phyloP scores from a whole-genome alignment of 352 stramenopile genomes.

The Phytophthora sansomeana region DNA sequence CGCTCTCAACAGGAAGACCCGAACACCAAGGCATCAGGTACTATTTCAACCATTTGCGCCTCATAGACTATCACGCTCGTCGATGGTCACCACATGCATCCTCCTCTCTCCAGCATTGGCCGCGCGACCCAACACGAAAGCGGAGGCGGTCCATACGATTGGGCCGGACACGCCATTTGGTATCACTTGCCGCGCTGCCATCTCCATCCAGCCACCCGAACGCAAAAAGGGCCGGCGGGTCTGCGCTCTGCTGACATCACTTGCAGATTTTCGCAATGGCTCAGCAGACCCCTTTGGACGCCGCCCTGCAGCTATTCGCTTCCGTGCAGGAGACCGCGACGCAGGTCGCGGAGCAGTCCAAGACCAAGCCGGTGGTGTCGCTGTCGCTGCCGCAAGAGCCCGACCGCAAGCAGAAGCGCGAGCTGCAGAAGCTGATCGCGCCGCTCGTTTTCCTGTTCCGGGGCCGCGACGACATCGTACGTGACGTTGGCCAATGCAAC shows the following conservation, averaged over 20 bases:
- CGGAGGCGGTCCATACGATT: neutral
- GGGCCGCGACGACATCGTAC: conserved; percentile 70
- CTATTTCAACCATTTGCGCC: no score
- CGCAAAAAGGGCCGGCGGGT: conserved; percentile 16
- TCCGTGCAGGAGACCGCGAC: conserved; percentile 5
- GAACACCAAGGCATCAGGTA: no score
- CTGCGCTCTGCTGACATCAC: conserved; percentile 14
- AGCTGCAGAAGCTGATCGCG: conserved; percentile 51
- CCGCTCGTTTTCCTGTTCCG: conserved; percentile 70
- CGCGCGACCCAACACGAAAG: neutral
- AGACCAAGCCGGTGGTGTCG: conserved; percentile 29
- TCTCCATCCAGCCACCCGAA: neutral
- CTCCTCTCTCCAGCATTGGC: neutral
- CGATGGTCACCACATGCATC: neutral
- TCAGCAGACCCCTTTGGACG: conserved; percentile 25
- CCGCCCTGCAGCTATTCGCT: conserved; percentile 33
- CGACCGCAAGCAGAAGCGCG: conserved; percentile 40
- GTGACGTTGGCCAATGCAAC: conserved; percentile 4
- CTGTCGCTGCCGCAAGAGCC: conserved; percentile 32
- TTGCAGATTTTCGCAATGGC: conserved; percentile 26
- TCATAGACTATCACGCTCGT: neutral
- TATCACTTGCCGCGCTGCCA: neutral
- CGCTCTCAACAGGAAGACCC: no score
- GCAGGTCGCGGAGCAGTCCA: conserved; percentile 10
- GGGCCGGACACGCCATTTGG: neutral